These are phyloP conservation scores for Ceratocystis alfenasii DNA, from an alignment of 2,329 filamentous ascomycete species.

Conservation along the genomic window DNA sequence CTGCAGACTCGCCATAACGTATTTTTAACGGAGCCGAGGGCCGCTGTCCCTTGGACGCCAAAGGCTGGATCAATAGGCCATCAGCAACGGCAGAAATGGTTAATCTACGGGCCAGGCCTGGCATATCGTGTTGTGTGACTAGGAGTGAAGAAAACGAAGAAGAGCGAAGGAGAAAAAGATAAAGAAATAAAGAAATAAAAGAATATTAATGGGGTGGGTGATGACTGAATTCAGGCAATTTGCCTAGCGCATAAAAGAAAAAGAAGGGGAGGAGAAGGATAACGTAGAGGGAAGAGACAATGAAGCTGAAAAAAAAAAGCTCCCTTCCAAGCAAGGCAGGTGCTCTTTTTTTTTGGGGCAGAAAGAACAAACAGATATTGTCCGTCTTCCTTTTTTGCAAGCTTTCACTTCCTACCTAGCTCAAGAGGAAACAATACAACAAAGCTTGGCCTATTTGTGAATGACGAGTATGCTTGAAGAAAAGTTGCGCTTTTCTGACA, in stretches of 20 bases:
- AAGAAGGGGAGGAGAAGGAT: not conserved
- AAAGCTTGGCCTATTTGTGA: too few species aligned
- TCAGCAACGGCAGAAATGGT: conserved; percentile 70
- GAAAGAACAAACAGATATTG: not conserved
- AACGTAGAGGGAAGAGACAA: not conserved
- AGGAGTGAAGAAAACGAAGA: conserved; percentile 22
- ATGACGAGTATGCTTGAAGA: too few species aligned
- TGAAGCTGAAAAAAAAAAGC: not conserved
- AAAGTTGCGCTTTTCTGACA: too few species aligned
- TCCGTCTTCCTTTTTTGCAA: not conserved
- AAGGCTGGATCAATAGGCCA: conserved; percentile 67
- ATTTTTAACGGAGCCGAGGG: conserved; percentile 51
- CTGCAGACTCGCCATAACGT: conserved; percentile 47
- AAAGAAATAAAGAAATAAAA: not conserved
- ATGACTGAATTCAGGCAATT: not conserved
- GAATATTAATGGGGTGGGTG: not conserved
- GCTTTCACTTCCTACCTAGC: not conserved
- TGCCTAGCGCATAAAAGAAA: not conserved
- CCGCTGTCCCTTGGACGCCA: conserved; percentile 47
- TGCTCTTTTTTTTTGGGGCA: not conserved
- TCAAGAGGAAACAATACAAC: too few species aligned
- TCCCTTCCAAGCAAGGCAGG: not conserved
- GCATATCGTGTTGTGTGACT: conserved; percentile 47
- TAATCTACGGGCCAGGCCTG: conserved; percentile 65
- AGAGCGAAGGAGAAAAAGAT: conserved; percentile 16